Evolutionary conservation across 2,329 filamentous ascomycete genomes (phyloP), one percentile per base, ranked within the genome.

Genomic region (Neonectria ditissima): DNA sequence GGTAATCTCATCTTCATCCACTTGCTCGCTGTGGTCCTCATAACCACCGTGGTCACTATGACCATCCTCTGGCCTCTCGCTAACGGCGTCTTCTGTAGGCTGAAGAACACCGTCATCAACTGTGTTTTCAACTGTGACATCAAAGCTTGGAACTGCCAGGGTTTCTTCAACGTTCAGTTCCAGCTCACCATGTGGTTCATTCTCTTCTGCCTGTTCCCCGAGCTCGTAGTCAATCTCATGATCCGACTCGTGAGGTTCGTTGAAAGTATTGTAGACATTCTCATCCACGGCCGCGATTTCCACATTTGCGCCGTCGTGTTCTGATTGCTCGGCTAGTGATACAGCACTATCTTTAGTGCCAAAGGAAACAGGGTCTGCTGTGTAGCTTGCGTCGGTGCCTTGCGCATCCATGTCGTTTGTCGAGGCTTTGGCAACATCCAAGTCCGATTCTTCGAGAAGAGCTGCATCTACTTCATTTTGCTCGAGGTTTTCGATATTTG

Each of bases 221-320:
- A 71, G 44, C 51, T 76, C 73, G 51, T 77, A 77, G 55, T 77
- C 73, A 52, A 76, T 76, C 65, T 76, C 75, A 43, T 76, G 68
- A 37, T 65, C 43, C 39, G 64, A 67, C 50, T 48, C 55, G 39
- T 65, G 51, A 26, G 63, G 65, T 39, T 69, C 63, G 30, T 69
- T 51, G 13, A 56, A 55, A 13, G n/a, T 48, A 5, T 39, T 18
- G 18, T 66, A 32, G 24, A 16, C 41, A 37, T 65, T 50, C 2
- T 47, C 43, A 13, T 54, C 47, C 55, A 34, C 47, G 48, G 65
- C 60, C 22, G 61, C 14, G n/a, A 55, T 50, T 22, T 66, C 54
- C 8, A 43, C 26, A 18, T 56, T 51, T 6, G 50, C 62, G 26
- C 65, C 55, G 10, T 47, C 37, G 14, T 60, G 48, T 54, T 59